Percentiles rank a stretch among this genome's conserved stretches.
phyloP scores from a whole-genome alignment of 2,329 filamentous ascomycete genomes.

The Rasamsonia emersonii region DNA sequence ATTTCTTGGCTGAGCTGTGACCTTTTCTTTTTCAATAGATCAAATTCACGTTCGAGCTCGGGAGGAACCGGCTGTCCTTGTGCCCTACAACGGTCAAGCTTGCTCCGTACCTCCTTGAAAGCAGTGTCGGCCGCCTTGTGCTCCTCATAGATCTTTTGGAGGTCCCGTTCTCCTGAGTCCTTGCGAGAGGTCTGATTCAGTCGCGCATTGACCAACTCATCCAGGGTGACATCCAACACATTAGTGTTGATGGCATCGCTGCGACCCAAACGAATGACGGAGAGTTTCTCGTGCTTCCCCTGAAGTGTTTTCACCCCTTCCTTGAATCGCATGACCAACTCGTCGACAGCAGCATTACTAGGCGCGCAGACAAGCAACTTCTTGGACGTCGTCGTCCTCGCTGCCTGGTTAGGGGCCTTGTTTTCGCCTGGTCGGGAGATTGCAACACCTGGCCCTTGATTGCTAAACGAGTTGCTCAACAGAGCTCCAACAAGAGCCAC shows the following conservation, averaged over 20 bases:
- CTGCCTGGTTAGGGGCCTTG: constrained; percentile 24
- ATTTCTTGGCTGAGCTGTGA: constrained; percentile 70
- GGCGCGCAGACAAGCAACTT: constrained; percentile 96
- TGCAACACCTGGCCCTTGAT: constrained; percentile 37
- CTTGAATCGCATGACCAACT: constrained; percentile 88
- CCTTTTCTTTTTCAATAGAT: constrained; percentile 68
- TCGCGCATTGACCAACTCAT: constrained; percentile 75
- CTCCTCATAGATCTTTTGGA: constrained; percentile 61
- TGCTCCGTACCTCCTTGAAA: constrained; percentile 61
- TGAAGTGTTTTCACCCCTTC: constrained; percentile 69
- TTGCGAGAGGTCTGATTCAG: constrained; percentile 45
- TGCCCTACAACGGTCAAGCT: constrained; percentile 59
- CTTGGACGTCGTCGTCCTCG: constrained; percentile 46
- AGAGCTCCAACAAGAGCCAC: constrained; percentile 90
- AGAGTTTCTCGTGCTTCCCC: constrained; percentile 66
- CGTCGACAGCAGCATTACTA: constrained; percentile 95
- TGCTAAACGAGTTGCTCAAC: constrained; percentile 51
- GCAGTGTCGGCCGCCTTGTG: constrained; percentile 55
- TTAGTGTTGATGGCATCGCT: constrained; percentile 86
- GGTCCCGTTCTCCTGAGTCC: constrained; percentile 41
- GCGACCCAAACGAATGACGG: constrained; percentile 80
- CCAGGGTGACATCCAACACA: constrained; percentile 85
- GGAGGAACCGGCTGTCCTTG: constrained; percentile 36
- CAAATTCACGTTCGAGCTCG: constrained; percentile 64
- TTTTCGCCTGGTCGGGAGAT: constrained; percentile 36